phyloP scores from a whole-genome alignment of 2,329 filamentous ascomycete species.

The Dothistroma septosporum region DNA sequence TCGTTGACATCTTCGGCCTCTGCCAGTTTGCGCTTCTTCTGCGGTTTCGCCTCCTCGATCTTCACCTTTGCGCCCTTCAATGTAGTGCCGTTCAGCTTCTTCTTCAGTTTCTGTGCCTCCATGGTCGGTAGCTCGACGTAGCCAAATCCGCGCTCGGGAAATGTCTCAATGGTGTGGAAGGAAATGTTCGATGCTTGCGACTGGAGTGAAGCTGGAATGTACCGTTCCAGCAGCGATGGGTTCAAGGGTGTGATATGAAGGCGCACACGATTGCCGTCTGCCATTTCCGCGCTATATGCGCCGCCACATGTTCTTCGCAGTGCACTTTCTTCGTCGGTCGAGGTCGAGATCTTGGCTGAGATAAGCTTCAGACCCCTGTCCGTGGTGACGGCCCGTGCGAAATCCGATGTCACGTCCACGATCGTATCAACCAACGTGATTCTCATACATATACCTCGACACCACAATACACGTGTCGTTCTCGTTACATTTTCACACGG shows the following conservation, averaged over 20 bases:
- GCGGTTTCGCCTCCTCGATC: slow-evolving; percentile 73
- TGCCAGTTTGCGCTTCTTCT: slow-evolving; percentile 47
- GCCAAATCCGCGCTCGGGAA: slow-evolving; percentile 85
- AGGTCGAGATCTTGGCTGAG: neutral
- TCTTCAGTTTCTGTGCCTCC: slow-evolving; percentile 86
- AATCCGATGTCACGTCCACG: neutral
- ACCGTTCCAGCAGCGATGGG: slow-evolving; percentile 64
- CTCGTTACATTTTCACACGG: too few relatives aligned
- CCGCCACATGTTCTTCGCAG: neutral
- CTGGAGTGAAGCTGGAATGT: slow-evolving; percentile 65
- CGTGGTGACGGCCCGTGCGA: neutral
- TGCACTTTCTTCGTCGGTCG: neutral
- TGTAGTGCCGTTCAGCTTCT: slow-evolving; percentile 82
- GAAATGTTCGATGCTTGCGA: slow-evolving; percentile 72
- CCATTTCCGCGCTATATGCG: neutral
- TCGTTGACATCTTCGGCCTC: slow-evolving; percentile 31
- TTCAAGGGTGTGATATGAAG: slow-evolving; percentile 88
- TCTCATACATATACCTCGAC: too few relatives aligned
- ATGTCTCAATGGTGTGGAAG: slow-evolving; percentile 81
- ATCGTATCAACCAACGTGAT: neutral
- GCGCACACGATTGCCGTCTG: slow-evolving; percentile 41
- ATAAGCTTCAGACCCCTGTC: neutral
- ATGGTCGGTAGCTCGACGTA: slow-evolving; percentile 76
- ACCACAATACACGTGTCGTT: neutral
- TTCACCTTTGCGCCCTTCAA: slow-evolving; percentile 81